Base-by-base conservation (phyloP, 345 rosid genomes). In the Hypericum perforatum region DNA sequence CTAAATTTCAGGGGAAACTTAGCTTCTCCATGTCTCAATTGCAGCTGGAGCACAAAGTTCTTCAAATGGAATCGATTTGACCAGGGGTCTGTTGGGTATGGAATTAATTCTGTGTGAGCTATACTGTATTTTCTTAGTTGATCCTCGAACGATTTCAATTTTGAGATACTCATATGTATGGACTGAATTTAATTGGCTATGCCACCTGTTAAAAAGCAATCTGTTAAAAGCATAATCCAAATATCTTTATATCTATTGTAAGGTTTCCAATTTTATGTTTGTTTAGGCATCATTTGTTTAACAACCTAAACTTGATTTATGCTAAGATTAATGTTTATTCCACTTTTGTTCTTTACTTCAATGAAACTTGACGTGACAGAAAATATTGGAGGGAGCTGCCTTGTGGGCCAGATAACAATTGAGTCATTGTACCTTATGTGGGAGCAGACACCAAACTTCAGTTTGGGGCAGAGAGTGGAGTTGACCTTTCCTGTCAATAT, bases 391-490 rank as follows among this genome's bases (percentile, higher is more conserved):
- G 94, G 95, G 58, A 77, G 77, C 72, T 84, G 89, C 67, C 66
- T 82, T 41, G 75, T 85, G 78, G 96, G 99, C 45, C 82, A 77
- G 59, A 72, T 94, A 66, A 80, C 89, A 9, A 45, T 94, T 66
- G 87, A 86, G 52, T 75, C 87, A 15, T 84, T 86, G 49, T 80
- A 68, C 65, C 9, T 60, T 12, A 76, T 78, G 40, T 89, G 84
- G 99, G 80, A 85, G 70, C 78, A 82, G 65, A 84, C 92, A 45
- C 95, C 89, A 14, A 72, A 80, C 74, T 67, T 94, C 73, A 67
- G 73, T 67, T 69, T 84, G 76, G 99, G 99, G 43, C 95, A 86
- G 65, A 80, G 84, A 69, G 76, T 75, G 58, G 97, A 86, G 71
- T 63, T 75, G 59, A 74, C 70, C 52, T 77, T 67, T 55, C 72